Percentiles rank a stretch among this genome's conserved stretches.
These are phyloP conservation scores for Phoma sp. DNA, from an alignment of 2,329 filamentous ascomycete species.

Conservation along the genomic window DNA sequence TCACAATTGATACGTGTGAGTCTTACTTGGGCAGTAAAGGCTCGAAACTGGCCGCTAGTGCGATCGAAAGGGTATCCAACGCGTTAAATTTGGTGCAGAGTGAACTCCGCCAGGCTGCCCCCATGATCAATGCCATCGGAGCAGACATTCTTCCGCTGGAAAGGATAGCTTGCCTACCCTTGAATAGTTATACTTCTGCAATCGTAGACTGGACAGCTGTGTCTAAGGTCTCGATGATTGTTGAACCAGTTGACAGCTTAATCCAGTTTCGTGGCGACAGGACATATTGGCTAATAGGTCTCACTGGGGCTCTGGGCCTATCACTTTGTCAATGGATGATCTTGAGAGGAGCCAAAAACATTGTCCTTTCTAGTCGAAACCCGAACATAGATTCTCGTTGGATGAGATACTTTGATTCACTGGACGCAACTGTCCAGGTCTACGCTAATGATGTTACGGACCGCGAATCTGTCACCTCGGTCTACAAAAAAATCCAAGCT, in stretches of 20 bases:
- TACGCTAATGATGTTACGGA: conserved; percentile 12
- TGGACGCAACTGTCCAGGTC: conserved; percentile 10
- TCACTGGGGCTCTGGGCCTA: conserved; percentile 28
- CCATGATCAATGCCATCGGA: too few species aligned
- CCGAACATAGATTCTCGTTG: conserved; percentile 41
- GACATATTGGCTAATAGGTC: conserved; percentile 31
- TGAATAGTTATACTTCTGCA: too few species aligned
- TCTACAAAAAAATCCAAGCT: not conserved
- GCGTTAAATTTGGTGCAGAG: too few species aligned
- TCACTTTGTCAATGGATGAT: conserved; percentile 34
- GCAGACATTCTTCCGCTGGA: too few species aligned
- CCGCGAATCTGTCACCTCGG: not conserved
- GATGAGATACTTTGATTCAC: conserved; percentile 1
- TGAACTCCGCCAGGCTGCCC: too few species aligned
- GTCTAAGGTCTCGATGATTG: not conserved
- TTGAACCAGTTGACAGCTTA: conserved; percentile 1
- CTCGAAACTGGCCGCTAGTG: too few species aligned
- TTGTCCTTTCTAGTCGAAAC: conserved; percentile 50
- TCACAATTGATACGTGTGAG: not conserved
- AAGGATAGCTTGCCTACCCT: too few species aligned
- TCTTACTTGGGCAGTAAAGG: not conserved
- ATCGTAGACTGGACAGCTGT: not conserved
- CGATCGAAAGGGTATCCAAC: too few species aligned
- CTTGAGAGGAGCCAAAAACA: conserved; percentile 25
- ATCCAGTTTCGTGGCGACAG: conserved; percentile 10